phyloP scores from a whole-genome alignment of 1,284 basidiomycete species.

The Lentinus polychrous region DNA sequence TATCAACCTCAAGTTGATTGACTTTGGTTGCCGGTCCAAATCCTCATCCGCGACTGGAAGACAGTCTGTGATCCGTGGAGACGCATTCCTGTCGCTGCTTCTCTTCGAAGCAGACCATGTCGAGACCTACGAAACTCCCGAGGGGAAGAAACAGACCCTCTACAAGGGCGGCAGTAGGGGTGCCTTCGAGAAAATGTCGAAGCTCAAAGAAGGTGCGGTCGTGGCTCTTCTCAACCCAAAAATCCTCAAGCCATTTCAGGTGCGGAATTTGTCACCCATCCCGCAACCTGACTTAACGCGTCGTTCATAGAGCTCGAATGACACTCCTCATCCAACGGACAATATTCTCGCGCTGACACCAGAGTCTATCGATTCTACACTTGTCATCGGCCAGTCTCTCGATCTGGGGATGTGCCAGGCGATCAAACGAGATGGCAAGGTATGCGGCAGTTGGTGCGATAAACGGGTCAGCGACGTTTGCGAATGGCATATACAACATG shows the following conservation, averaged over 20 bases:
- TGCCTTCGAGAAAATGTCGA: slow-evolving; percentile 85
- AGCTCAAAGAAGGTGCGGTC: slow-evolving; percentile 83
- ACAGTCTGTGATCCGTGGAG: slow-evolving; percentile 61
- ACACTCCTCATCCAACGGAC: slow-evolving; percentile 66
- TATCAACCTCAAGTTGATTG: slow-evolving; percentile 81
- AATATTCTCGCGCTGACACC: slow-evolving; percentile 89
- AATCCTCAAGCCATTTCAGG: slow-evolving; percentile 81
- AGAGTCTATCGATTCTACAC: slow-evolving; percentile 69
- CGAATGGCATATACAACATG: slow-evolving; percentile 82
- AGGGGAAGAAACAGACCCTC: slow-evolving; percentile 47
- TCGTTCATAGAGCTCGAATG: slow-evolving; percentile 35
- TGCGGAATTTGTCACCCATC: slow-evolving; percentile 30
- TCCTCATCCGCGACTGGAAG: slow-evolving; percentile 45
- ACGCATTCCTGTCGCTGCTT: slow-evolving; percentile 77
- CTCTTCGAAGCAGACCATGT: slow-evolving; percentile 83
- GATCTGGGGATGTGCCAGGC: slow-evolving; percentile 85
- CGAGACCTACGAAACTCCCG: slow-evolving; percentile 42
- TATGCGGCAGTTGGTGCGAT: slow-evolving; percentile 86
- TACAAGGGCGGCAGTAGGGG: slow-evolving; percentile 88
- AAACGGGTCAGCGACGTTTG: slow-evolving; percentile 77
- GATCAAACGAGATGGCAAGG: slow-evolving; percentile 69
- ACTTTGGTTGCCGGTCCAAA: slow-evolving; percentile 58
- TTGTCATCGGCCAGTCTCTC: slow-evolving; percentile 78
- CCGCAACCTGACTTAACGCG: neutral
- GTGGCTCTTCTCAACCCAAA: slow-evolving; percentile 86